A percentile compares a stretch with the other conserved stretches of the same genome.
Conservation (phyloP, 1,284 basidiomycete species). For the Tilletia caries region DNA sequence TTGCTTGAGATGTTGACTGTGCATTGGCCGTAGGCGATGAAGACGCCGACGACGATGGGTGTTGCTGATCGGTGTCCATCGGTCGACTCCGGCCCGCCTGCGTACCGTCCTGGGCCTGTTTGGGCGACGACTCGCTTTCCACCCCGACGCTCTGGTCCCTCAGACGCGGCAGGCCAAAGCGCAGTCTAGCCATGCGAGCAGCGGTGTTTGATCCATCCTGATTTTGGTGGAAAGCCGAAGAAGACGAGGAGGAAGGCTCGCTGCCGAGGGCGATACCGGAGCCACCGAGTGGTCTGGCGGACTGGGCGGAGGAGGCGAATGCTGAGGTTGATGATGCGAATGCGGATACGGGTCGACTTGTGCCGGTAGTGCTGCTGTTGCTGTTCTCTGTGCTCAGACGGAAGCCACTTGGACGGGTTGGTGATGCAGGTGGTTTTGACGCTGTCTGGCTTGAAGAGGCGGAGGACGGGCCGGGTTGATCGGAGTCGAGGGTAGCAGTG, state of each 20-base stretch:
- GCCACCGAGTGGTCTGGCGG: not conserved
- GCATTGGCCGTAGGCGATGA: not conserved
- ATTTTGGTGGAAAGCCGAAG: too few species aligned
- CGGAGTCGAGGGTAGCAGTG: not conserved
- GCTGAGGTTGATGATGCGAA: not conserved
- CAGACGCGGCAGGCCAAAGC: not conserved
- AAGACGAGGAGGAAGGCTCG: not conserved
- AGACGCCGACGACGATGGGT: too few species aligned
- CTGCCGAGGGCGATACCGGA: slow-evolving; percentile 6
- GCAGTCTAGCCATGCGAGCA: not conserved
- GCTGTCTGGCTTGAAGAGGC: not conserved
- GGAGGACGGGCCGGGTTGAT: not conserved
- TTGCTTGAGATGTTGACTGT: not conserved
- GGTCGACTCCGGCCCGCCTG: not conserved
- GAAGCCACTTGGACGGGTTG: not conserved
- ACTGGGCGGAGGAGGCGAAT: not conserved
- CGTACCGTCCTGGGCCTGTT: not conserved
- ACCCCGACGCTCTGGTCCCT: not conserved
- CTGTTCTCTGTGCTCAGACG: not conserved
- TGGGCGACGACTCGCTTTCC: too few species aligned
- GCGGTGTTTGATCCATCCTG: not conserved
- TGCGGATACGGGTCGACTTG: not conserved
- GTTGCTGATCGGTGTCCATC: slow-evolving; percentile 1
- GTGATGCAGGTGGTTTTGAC: too few species aligned
- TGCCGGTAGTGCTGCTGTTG: not conserved